Base-by-base conservation (phyloP, 2,329 filamentous ascomycete species). In the Aspergillus arachidicola region DNA sequence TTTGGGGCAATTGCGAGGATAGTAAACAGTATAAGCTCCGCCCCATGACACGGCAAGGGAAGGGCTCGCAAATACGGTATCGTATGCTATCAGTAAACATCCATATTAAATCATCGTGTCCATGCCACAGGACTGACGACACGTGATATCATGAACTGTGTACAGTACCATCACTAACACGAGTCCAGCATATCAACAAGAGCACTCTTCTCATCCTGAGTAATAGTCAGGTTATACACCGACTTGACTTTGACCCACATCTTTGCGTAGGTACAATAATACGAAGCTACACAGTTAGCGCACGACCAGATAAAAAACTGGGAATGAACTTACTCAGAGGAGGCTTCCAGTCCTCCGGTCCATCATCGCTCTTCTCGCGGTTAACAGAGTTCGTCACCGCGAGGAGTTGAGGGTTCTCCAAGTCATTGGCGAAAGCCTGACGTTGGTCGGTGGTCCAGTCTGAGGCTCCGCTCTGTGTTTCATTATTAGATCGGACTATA, bases 371-470 rank as follows among this genome's bases (percentile, higher is more conserved):
- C 83, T 94, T 95, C 38, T 80, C 68, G 69, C 88, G 82, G 79
- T 96, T 96, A 68, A 93, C 87, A 60, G 85, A 87, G 74, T 91
- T 90, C 4, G 91, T 94, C 10, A 95, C 91, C 38, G 92, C 90
- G 79, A 91, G 85, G 34, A 95, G 84, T 79, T 95, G 91, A 0
- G 92, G 92, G 60, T 89, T 86, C 1, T 81, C 84, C 63, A 94
- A 75, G 78, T 95, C 92, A 77, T 93, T 95, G 68, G 92, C 92
- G 72, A 93, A 93, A 3, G 82, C 75, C 73, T 89, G 81, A 61
- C 92, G 87, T 71, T 85, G 83, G 23, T 83, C 79, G 0, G 89
- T 89, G 0, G 91, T 91, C 92, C 92, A 94, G 1, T 80, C 76
- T 9, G 85, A 83, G 14, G 92, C 91, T 23, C 91, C 91, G 51